Evolutionary conservation across 257 asterid genomes (phyloP).

Genomic region (Ajuga chamaepitys): DNA sequence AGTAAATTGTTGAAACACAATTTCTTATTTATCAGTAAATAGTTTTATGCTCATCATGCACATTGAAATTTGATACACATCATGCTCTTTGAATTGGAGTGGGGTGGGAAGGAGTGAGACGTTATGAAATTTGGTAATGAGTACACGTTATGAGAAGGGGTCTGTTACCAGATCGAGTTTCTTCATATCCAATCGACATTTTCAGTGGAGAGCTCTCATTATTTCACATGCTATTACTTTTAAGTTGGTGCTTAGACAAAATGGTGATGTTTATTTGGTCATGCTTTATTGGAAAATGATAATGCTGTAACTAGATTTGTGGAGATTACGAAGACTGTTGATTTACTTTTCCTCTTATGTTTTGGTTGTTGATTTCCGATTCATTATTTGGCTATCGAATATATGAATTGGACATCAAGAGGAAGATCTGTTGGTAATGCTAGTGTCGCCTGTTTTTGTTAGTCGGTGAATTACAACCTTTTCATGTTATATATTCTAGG

Average conservation of each 20-base stretch:
- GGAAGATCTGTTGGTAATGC: not conserved
- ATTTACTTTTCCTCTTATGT: no score
- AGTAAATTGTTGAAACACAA: not conserved
- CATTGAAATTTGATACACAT: not conserved
- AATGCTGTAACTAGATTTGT: not conserved
- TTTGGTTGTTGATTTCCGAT: not conserved
- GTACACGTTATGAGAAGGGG: no score
- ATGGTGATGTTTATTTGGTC: not conserved
- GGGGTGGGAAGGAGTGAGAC: no score
- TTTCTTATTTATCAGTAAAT: not conserved
- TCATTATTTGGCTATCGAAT: not conserved
- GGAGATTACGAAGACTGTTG: not conserved
- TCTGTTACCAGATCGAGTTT: no score
- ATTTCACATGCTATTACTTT: not conserved
- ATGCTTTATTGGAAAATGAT: not conserved
- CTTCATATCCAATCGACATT: not conserved
- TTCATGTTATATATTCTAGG: no score
- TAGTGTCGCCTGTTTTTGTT: not conserved
- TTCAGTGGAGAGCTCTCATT: not conserved
- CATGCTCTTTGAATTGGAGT: not conserved
- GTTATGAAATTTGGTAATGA: no score
- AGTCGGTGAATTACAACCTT: no score
- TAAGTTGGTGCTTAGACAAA: not conserved
- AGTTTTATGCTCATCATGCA: not conserved
- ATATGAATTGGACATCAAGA: no score